Percentiles rank a stretch among this genome's conserved stretches.
phyloP scores from a whole-genome alignment of 2,329 filamentous ascomycete genomes.

The Tothia fuscella region DNA sequence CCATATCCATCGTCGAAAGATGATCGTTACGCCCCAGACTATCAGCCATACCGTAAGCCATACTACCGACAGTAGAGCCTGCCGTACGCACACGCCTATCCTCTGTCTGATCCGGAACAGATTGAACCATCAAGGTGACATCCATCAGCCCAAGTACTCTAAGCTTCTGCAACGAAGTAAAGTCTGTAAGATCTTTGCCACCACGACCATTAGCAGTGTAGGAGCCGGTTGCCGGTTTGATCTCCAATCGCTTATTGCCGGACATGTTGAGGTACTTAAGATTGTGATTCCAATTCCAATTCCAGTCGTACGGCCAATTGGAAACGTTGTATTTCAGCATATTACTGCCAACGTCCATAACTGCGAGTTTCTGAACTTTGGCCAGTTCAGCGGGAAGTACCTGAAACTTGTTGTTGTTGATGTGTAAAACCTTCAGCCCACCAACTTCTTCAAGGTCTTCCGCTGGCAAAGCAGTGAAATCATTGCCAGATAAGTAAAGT shows the following conservation, averaged over 20 bases:
- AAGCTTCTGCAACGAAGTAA: constrained; percentile 71
- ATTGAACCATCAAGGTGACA: constrained; percentile 86
- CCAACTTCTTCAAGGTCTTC: constrained; percentile 90
- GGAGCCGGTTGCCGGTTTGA: constrained; percentile 55
- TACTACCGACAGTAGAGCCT: constrained; percentile 77
- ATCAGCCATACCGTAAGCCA: constrained; percentile 96
- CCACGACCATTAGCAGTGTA: constrained; percentile 38
- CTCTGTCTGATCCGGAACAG: constrained; percentile 88
- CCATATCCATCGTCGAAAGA: constrained; percentile 87
- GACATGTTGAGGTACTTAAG: constrained; percentile 91
- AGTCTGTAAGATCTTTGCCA: constrained; percentile 73
- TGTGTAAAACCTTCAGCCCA: constrained; percentile 76
- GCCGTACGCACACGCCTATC: constrained; percentile 94
- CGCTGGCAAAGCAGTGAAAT: constrained; percentile 78
- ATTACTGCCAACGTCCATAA: constrained; percentile 92
- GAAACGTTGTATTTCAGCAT: constrained; percentile 96
- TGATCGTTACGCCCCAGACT: constrained; percentile 88
- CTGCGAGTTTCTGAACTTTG: constrained; percentile 80
- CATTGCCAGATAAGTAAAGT: constrained; percentile 89
- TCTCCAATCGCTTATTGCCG: constrained; percentile 91
- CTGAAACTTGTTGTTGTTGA: constrained; percentile 97
- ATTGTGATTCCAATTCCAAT: constrained; percentile 97
- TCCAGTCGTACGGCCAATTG: constrained; percentile 99
- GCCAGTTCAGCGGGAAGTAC: constrained; percentile 91
- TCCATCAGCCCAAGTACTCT: constrained; percentile 93